Evolutionary conservation across 2,329 filamentous ascomycete species (phyloP).

Genomic region (Aspergillus sp.): DNA sequence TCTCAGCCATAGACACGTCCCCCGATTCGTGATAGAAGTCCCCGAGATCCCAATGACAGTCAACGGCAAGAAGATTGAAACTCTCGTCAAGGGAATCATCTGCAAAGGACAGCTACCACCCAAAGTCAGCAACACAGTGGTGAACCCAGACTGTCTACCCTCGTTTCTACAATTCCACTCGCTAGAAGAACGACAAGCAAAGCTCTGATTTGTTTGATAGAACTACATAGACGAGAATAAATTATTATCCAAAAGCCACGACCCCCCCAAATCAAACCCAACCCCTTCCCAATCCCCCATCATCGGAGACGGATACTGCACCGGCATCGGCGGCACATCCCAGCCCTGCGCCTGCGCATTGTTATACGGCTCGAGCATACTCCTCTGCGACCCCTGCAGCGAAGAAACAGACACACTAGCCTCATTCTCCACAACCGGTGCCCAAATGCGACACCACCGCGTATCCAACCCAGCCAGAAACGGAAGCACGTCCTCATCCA

Average conservation of each 20-base stretch:
- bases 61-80: neutral
- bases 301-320: neutral
- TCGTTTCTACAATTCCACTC: neutral
- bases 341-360: neutral
- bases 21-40: slow-evolving; percentile 75
- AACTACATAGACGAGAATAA: neutral
- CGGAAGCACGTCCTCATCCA: neutral
- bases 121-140: neutral
- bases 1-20: slow-evolving; percentile 72
- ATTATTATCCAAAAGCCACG: neutral
- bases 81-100: neutral
- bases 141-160: neutral
- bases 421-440: neutral
- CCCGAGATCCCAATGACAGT: slow-evolving; percentile 72
- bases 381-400: neutral
- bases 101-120: neutral
- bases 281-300: neutral
- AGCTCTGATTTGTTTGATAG: neutral
- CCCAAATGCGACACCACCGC: neutral
- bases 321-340: neutral
- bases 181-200: too few species aligned
- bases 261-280: neutral
- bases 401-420: neutral
- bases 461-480: neutral
- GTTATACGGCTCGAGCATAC: neutral